Base-by-base conservation (phyloP, 1,284 basidiomycete genomes). In the Apiotrichum laibachii region DNA sequence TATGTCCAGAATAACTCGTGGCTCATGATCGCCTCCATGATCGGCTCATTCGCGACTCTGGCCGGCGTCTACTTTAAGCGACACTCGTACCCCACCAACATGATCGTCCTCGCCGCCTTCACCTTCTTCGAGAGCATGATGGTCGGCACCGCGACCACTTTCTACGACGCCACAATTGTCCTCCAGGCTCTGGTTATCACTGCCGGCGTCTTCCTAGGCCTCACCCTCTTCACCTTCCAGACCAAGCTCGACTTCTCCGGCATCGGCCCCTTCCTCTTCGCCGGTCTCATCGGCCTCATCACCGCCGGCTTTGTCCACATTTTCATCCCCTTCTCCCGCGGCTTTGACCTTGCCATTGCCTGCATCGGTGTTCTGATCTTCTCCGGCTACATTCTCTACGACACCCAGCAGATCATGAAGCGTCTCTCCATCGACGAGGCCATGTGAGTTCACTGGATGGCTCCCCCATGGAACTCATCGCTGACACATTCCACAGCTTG, bases 141-240 rank as follows among this genome's bases (percentile, higher is more conserved):
- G 51, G 70, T 84, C 54, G 83, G 83, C 8, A 71, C 76, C 1
- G 71, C 81, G 21, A 68, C 67, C 33, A 72, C 69, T 46, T 77
- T 72, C 62, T 73, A 75, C 53, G 76, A 78, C 56, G 70, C 72
- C 47, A 61, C 63, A 40, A 75, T 77, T 35, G 77, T 77, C 16
- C 71, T 83, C 16, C 80, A 83, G 70, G 83, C 83, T 0, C 67
- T 83, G 46, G 67, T 81, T 60, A 80, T 84, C 63, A 83, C 82
- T 10, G 70, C 77, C n/a, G 81, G 80, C 50, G 77, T 82, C 31
- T 84, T 84, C 65, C 65, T 79, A 48, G 83, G 82, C 21, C 75
- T 84, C 21, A 81, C 80, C 0, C 69, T 83, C 33, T 83, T 83
- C 72, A 83, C 82, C 9, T 77, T 78, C 67, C 78, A 79, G 67